Percentiles rank a stretch among this genome's conserved stretches.
These are phyloP conservation scores for Leptographium lundbergii DNA, from an alignment of 2,329 filamentous ascomycete species.

Conservation along the genomic window DNA sequence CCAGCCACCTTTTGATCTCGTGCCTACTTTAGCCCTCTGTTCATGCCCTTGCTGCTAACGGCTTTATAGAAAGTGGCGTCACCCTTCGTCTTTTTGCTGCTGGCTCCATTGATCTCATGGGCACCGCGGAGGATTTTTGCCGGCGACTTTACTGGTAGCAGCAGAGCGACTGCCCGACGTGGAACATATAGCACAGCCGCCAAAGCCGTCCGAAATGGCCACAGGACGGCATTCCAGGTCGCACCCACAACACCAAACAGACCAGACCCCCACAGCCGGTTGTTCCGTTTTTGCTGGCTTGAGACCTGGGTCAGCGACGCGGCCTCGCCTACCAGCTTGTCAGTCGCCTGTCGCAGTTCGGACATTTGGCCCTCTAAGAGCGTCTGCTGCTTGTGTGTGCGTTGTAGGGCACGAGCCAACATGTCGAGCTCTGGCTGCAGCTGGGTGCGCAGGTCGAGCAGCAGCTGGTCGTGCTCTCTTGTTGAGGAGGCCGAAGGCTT, in stretches of 20 bases:
- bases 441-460: slow-evolving; percentile 47
- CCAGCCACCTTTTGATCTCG: no score
- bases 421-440: slow-evolving; percentile 78
- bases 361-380: slow-evolving; percentile 66
- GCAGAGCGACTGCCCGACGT: slow-evolving; percentile 1
- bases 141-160: not conserved
- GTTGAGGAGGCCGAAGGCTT: not conserved
- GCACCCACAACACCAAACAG: not conserved
- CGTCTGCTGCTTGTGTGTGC: slow-evolving; percentile 81
- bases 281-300: slow-evolving; percentile 32
- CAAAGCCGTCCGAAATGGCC: not conserved
- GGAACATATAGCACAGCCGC: slow-evolving; percentile 6
- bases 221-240: not conserved
- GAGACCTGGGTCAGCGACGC: slow-evolving; percentile 70
- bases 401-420: slow-evolving; percentile 73
- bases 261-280: not conserved
- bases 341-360: slow-evolving; percentile 57
- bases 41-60: not conserved
- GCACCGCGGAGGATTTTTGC: not conserved
- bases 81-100: no score
- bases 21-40: no score
- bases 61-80: not conserved
- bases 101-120: not conserved
- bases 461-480: slow-evolving; percentile 18
- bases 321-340: slow-evolving; percentile 61